These are phyloP conservation scores for Geum urbanum DNA, from an alignment of 306 rosid genomes.

Conservation along the genomic window DNA sequence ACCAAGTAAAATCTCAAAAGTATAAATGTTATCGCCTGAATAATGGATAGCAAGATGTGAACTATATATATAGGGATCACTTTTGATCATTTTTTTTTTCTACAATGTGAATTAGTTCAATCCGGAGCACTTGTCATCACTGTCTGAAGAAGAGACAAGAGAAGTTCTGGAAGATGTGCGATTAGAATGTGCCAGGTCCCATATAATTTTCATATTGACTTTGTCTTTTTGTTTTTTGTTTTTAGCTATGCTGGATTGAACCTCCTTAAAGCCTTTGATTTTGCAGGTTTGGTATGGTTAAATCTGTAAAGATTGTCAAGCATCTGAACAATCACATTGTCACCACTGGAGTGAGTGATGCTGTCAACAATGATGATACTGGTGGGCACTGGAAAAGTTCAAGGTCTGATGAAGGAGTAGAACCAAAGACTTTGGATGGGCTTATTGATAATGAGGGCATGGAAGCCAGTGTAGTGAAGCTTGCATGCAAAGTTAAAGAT, in stretches of 20 bases:
- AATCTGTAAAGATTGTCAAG: constrained; percentile 63
- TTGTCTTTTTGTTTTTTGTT: constrained; percentile 9
- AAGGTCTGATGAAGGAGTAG: constrained; percentile 7
- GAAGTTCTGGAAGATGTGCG: constrained; percentile 84
- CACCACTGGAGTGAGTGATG: constrained; percentile 31
- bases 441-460: constrained; percentile 4
- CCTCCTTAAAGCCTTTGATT: constrained; percentile 25
- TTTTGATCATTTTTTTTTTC: constrained; percentile 9
- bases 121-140: constrained; percentile 38
- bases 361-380: constrained; percentile 26
- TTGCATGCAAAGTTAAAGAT: constrained; percentile 10
- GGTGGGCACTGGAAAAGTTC: constrained; percentile 21
- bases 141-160: constrained; percentile 54
- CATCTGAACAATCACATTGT: constrained; percentile 25
- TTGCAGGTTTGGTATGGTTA: constrained; percentile 79
- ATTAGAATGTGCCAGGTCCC: constrained; percentile 88
- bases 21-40: not conserved
- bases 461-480: constrained; percentile 25
- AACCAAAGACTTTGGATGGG: constrained; percentile 28
- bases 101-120: constrained; percentile 45
- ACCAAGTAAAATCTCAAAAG: not conserved
- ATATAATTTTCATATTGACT: constrained; percentile 8
- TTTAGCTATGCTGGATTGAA: not conserved
- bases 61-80: constrained; percentile 14
- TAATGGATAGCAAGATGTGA: not conserved